Evolutionary conservation across 768 basidiomycete species (phyloP), one percentile per base, ranked within the genome.

Genomic region (Lactifluus subvellereus): DNA sequence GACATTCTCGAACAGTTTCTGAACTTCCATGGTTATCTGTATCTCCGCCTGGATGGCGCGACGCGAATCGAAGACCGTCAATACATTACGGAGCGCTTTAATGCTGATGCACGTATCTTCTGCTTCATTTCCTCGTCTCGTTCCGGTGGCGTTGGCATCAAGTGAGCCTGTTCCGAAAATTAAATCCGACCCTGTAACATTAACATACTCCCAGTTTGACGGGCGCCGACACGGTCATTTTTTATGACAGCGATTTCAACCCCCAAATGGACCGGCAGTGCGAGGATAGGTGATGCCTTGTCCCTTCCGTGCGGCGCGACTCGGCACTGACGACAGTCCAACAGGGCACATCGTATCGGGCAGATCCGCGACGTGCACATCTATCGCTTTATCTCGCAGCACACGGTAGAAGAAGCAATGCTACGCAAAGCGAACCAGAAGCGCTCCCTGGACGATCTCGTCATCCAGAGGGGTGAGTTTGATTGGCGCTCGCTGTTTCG

Each of bases 261-360:
- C 95, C 95, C 0, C 95, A 97, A 72, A 97, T 96, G 91, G 96
- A 99, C 73, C 80, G 89, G 50, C 96, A 99, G 72, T 98, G 97
- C 69, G 92, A 95, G 74, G 96, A 98, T 74, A 81, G 89, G 87
- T 87, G 71, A 65, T 82, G 69, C n/a, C 4, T 48, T 30, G 45
- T 20, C 18, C 14, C 48, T 32, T 16, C 18, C 37, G 43, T n/a
- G 2, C 8, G 14, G 16, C 3, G 35, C n/a, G 33, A 48, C 42
- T 49, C 40, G 66, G 57, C 70, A 38, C 50, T 59, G 43, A 48
- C n/a, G 32, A 22, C 27, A 49, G 35, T 43, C 49, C 56, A 18
- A 7, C 65, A 91, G 95, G 52, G 96, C 95, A 0, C 96, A 99
- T 72, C 91, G 96, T n/a, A 98, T 99, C 66, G 96, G 96, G 9